These are phyloP conservation scores for Annona squamosa DNA, from an alignment of 164 flowering plant species.

Conservation along the genomic window DNA sequence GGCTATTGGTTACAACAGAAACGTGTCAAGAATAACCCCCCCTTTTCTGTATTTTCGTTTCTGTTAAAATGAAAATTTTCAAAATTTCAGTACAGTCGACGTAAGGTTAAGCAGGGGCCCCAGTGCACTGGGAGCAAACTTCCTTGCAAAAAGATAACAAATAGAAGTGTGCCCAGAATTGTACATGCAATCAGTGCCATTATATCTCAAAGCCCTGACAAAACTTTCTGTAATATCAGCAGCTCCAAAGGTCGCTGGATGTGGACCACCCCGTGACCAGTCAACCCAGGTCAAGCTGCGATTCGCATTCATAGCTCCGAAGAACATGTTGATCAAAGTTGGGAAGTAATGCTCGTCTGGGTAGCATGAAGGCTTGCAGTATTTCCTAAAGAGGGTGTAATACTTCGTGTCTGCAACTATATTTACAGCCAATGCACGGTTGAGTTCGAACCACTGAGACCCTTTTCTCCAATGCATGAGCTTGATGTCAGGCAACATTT, in stretches of 20 bases:
- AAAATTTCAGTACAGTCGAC: constrained; percentile 26
- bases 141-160: constrained; percentile 37
- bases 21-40: too few species aligned
- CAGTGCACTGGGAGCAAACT: constrained; percentile 33
- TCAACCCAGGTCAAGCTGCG: constrained; percentile 83
- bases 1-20: not conserved
- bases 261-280: constrained; percentile 77
- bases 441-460: constrained; percentile 85
- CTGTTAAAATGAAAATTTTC: constrained; percentile 7
- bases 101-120: constrained; percentile 34
- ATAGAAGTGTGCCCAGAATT: constrained; percentile 32
- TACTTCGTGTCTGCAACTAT: constrained; percentile 69
- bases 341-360: constrained; percentile 88
- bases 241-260: constrained; percentile 48
- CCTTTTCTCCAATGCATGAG: constrained; percentile 89
- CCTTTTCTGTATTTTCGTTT: not conserved
- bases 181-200: constrained; percentile 53
- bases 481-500: constrained; percentile 60
- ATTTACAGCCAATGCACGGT: constrained; percentile 44
- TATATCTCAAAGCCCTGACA: constrained; percentile 44
- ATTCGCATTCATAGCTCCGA: constrained; percentile 47
- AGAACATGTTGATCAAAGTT: constrained; percentile 61
- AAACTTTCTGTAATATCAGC: constrained; percentile 53
- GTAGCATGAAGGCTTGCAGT: constrained; percentile 78
- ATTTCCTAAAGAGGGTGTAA: constrained; percentile 52